Evolutionary conservation across 163 green algal genomes (phyloP).

Genomic region (Volvox carteri): DNA sequence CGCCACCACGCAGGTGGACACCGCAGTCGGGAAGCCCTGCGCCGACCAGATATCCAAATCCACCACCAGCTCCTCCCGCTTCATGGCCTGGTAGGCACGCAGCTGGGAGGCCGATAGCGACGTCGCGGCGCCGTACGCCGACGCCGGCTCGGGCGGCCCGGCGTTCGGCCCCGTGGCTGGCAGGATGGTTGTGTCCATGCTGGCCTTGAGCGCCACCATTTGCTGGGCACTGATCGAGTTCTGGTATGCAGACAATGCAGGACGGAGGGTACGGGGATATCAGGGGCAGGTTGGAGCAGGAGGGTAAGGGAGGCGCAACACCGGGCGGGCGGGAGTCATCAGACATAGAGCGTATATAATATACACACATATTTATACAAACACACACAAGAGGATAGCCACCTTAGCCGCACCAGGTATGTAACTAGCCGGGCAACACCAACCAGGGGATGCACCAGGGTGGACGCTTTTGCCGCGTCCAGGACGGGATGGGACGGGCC

Average conservation of each 20-base stretch:
- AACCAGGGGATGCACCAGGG: too few species aligned
- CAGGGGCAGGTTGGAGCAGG: not conserved
- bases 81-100: conserved; percentile 29
- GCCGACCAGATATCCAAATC: conserved; percentile 87
- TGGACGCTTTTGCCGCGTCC: too few species aligned
- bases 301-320: not conserved
- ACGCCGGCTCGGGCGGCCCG: conserved; percentile 32
- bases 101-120: conserved; percentile 32
- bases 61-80: conserved; percentile 70
- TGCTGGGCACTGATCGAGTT: conserved; percentile 42
- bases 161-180: too few species aligned
- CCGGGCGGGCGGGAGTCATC: not conserved
- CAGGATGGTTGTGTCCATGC: conserved; percentile 29
- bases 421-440: too few species aligned
- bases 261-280: too few species aligned
- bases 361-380: not conserved
- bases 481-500: too few species aligned
- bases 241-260: too few species aligned
- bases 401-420: too few species aligned
- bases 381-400: not conserved
- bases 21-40: conserved; percentile 75
- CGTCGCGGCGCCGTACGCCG: conserved; percentile 33
- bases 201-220: conserved; percentile 28
- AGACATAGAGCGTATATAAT: not conserved
- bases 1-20: conserved; percentile 77